Evolutionary conservation across 2,329 filamentous ascomycete species (phyloP).

Genomic region (Aspergillus viridinutans): DNA sequence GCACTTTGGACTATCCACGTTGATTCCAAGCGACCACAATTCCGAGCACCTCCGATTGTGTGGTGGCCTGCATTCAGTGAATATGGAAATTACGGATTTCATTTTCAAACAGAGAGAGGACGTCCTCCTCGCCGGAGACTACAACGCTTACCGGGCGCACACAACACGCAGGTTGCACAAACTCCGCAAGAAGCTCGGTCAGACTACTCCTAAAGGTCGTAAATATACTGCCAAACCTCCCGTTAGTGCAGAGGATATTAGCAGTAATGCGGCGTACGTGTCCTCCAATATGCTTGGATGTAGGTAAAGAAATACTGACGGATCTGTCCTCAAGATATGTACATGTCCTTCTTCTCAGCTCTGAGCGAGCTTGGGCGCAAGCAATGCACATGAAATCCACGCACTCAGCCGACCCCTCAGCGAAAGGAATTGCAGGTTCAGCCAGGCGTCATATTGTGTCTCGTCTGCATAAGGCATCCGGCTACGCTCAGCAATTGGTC

Average conservation of each 20-base stretch:
- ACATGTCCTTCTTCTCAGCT: conserved; percentile 73
- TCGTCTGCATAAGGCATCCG: conserved; percentile 73
- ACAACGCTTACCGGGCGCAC: conserved; percentile 76
- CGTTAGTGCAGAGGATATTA: conserved; percentile 71
- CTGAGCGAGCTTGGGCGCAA: conserved; percentile 91
- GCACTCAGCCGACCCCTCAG: conserved; percentile 68
- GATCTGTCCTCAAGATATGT: conserved; percentile 55
- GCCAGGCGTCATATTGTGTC: conserved; percentile 86
- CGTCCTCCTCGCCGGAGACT: conserved; percentile 82
- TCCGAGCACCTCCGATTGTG: neutral
- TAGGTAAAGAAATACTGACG: conserved; percentile 6
- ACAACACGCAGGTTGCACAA: conserved; percentile 77
- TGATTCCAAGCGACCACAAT: neutral
- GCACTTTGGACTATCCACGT: conserved; percentile 7
- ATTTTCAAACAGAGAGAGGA: conserved; percentile 75
- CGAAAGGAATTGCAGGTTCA: conserved; percentile 70
- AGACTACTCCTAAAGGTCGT: conserved; percentile 76
- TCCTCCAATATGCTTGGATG: neutral
- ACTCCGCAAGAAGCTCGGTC: conserved; percentile 77
- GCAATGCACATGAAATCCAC: conserved; percentile 90
- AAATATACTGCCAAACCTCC: conserved; percentile 72
- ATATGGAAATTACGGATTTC: conserved; percentile 87
- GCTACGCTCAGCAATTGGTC: conserved; percentile 64
- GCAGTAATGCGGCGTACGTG: conserved; percentile 68
- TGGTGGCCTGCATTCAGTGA: conserved; percentile 1